These are phyloP conservation scores for Eucalyptus globulus DNA, from an alignment of 345 rosid species.

Conservation along the genomic window DNA sequence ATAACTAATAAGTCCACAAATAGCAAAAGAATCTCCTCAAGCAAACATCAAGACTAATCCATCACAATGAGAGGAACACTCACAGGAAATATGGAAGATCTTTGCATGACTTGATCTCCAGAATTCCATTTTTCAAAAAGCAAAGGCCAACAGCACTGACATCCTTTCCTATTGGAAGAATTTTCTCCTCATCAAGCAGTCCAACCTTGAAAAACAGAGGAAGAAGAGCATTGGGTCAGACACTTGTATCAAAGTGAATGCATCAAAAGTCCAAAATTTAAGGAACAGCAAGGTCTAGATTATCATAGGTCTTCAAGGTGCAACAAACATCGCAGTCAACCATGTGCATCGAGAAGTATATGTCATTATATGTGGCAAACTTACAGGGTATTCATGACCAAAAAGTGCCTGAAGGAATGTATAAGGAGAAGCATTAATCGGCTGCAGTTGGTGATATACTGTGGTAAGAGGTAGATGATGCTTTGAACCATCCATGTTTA, in stretches of 20 bases:
- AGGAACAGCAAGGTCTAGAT: not conserved
- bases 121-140: conserved; percentile 43
- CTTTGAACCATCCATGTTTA: conserved; percentile 64
- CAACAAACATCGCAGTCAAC: not conserved
- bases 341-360: not conserved
- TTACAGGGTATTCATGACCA: conserved; percentile 65
- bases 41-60: not conserved
- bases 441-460: conserved; percentile 66
- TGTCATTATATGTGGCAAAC: not conserved
- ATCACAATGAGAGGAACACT: conserved; percentile 1
- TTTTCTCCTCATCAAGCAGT: conserved; percentile 85
- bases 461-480: conserved; percentile 81
- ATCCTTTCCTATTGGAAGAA: conserved; percentile 70
- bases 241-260: not conserved
- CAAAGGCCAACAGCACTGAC: conserved; percentile 64
- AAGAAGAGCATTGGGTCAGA: not conserved
- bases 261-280: not conserved
- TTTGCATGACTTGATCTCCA: conserved; percentile 69
- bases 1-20: not conserved
- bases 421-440: conserved; percentile 63
- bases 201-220: conserved; percentile 45
- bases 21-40: not conserved
- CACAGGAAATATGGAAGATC: conserved; percentile 93
- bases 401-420: conserved; percentile 81
- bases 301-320: not conserved